phyloP scores from a whole-genome alignment of 2,329 filamentous ascomycete genomes.

The Diaporthe amygdali region DNA sequence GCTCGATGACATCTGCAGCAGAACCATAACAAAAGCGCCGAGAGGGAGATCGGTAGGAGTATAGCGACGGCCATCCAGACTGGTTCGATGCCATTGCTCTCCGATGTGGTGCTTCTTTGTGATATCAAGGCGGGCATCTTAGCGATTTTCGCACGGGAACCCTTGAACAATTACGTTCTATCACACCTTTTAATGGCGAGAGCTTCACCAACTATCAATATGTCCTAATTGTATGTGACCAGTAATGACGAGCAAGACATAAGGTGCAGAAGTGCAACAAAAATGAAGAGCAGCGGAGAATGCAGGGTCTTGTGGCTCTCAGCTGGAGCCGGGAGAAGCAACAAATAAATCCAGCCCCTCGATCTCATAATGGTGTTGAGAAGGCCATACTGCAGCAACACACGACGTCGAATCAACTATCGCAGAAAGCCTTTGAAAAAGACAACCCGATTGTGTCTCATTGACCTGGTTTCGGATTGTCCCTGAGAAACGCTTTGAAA shows the following conservation, averaged over 20 bases:
- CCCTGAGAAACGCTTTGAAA: not conserved
- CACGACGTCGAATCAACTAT: not conserved
- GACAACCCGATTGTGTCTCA: not conserved
- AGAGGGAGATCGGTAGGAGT: not conserved
- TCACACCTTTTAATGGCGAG: not conserved
- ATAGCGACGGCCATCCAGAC: slow-evolving; percentile 20
- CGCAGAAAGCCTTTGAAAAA: not conserved
- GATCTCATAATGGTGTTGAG: not conserved
- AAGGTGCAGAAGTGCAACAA: no score
- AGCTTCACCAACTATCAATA: not conserved
- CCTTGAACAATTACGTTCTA: not conserved
- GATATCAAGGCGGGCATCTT: not conserved
- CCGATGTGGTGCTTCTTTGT: not conserved
- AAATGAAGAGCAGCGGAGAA: no score
- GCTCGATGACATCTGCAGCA: slow-evolving; percentile 1
- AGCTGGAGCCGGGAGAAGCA: not conserved
- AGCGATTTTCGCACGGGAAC: not conserved
- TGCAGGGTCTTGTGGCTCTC: no score
- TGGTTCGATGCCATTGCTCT: slow-evolving; percentile 6
- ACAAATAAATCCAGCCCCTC: not conserved
- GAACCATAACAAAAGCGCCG: not conserved
- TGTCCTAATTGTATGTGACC: no score
- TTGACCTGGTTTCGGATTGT: not conserved
- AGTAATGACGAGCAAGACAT: not conserved
- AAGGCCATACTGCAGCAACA: not conserved